Evolutionary conservation across 164 flowering plant species (phyloP).

Genomic region (Warburgia ugandensis): DNA sequence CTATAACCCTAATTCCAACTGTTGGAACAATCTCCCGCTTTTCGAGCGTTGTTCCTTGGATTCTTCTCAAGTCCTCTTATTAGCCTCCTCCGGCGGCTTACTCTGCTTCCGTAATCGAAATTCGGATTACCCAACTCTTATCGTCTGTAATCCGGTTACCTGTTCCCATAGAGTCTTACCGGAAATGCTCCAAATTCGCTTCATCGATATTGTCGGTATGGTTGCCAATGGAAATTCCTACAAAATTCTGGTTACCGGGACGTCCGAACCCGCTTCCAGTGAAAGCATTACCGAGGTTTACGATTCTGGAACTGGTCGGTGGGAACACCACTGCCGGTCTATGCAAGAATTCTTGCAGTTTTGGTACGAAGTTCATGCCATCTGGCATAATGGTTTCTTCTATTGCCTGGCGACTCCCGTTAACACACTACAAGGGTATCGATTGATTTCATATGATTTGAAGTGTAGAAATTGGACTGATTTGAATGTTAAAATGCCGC

Average conservation of each 20-base stretch:
- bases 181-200: conserved; percentile 15
- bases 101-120: conserved; percentile 22
- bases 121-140: conserved; percentile 18
- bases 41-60: conserved; percentile 18
- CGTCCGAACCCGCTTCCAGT: conserved; percentile 14
- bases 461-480: conserved; percentile 17
- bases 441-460: conserved; percentile 16
- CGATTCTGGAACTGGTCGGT: conserved; percentile 16
- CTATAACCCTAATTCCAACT: conserved; percentile 11
- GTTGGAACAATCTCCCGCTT: conserved; percentile 22
- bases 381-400: conserved; percentile 21
- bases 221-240: conserved; percentile 12
- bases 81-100: conserved; percentile 23
- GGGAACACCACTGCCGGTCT: conserved; percentile 20
- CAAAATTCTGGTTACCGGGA: conserved; percentile 20
- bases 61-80: conserved; percentile 15
- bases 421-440: conserved; percentile 16
- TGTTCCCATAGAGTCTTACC: conserved; percentile 17
- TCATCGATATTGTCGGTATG: conserved; percentile 25
- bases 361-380: conserved; percentile 22
- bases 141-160: conserved; percentile 25
- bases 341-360: conserved; percentile 18
- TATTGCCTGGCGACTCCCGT: conserved; percentile 23
- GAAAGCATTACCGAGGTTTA: conserved; percentile 25
- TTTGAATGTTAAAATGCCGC: conserved; percentile 22